phyloP scores from a whole-genome alignment of 345 rosid species.

The Ricinus communis region DNA sequence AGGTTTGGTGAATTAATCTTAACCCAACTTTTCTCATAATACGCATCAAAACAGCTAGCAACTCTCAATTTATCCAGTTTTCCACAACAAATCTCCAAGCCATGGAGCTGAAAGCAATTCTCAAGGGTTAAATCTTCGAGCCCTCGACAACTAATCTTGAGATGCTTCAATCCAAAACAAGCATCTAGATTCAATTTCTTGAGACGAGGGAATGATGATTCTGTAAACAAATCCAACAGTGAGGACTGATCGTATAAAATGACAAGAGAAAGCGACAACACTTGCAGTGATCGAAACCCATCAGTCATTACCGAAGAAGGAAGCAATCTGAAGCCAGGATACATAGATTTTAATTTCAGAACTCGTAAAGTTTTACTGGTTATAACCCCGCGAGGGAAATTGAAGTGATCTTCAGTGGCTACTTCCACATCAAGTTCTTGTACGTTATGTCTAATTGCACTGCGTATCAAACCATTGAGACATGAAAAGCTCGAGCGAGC shows the following conservation, averaged over 20 bases:
- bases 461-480: slow-evolving; percentile 64
- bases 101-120: slow-evolving; percentile 51
- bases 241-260: slow-evolving; percentile 48
- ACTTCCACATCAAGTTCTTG: slow-evolving; percentile 75
- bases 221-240: slow-evolving; percentile 61
- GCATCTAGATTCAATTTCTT: slow-evolving; percentile 50
- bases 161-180: slow-evolving; percentile 55
- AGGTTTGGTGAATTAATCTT: slow-evolving; percentile 55
- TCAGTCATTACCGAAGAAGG: slow-evolving; percentile 47
- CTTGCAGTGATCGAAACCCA: slow-evolving; percentile 56
- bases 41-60: slow-evolving; percentile 51
- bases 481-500: slow-evolving; percentile 56
- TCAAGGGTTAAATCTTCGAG: slow-evolving; percentile 53
- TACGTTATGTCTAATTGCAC: slow-evolving; percentile 65
- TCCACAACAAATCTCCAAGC: slow-evolving; percentile 48
- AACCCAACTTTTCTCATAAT: slow-evolving; percentile 44
- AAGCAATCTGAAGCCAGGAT: slow-evolving; percentile 75
- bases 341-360: slow-evolving; percentile 53
- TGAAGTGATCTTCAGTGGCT: slow-evolving; percentile 68
- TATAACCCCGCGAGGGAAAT: slow-evolving; percentile 65
- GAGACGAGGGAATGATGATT: slow-evolving; percentile 59
- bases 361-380: slow-evolving; percentile 50
- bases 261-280: slow-evolving; percentile 54
- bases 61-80: slow-evolving; percentile 53
- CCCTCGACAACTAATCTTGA: slow-evolving; percentile 53